phyloP scores from a whole-genome alignment of 805 yeast species.

The Lipomyces yamanashiensis region DNA sequence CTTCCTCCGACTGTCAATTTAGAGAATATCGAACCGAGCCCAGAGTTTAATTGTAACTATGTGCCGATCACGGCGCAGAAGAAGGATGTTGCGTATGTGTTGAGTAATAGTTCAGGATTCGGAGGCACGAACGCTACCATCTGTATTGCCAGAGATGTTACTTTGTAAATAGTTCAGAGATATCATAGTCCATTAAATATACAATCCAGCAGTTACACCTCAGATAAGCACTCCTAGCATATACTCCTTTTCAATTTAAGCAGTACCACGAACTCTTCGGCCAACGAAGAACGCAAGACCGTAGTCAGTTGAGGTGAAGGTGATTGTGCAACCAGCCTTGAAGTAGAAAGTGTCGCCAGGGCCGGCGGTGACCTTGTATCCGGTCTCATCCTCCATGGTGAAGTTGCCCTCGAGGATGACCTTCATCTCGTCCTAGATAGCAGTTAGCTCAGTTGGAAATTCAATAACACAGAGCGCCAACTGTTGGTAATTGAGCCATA shows the following conservation, averaged over 20 bases:
- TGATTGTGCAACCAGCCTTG: conserved; percentile 69
- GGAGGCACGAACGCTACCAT: conserved; percentile 94
- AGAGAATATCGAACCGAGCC: conserved; percentile 55
- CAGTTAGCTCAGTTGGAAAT: too few species aligned
- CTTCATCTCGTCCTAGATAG: conserved; percentile 64
- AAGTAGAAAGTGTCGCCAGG: conserved; percentile 74
- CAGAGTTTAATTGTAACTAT: conserved; percentile 58
- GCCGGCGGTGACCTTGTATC: conserved; percentile 57
- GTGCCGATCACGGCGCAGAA: conserved; percentile 56
- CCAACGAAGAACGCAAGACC: conserved; percentile 69
- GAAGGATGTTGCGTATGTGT: conserved; percentile 56
- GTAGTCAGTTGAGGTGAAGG: conserved; percentile 64
- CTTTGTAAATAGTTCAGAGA: conserved; percentile 19
- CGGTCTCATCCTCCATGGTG: conserved; percentile 65
- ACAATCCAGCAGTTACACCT: not conserved
- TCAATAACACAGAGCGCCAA: too few species aligned
- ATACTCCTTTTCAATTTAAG: not conserved
- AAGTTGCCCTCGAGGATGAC: conserved; percentile 71
- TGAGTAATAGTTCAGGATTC: conserved; percentile 93
- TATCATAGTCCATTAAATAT: not conserved
- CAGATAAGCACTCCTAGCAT: not conserved
- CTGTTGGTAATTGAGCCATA: not conserved
- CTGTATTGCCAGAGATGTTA: conserved; percentile 51
- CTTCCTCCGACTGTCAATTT: conserved; percentile 86
- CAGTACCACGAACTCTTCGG: conserved; percentile 17